These are phyloP conservation scores for Mycena vulgaris DNA, from an alignment of 768 basidiomycete genomes.

Conservation along the genomic window DNA sequence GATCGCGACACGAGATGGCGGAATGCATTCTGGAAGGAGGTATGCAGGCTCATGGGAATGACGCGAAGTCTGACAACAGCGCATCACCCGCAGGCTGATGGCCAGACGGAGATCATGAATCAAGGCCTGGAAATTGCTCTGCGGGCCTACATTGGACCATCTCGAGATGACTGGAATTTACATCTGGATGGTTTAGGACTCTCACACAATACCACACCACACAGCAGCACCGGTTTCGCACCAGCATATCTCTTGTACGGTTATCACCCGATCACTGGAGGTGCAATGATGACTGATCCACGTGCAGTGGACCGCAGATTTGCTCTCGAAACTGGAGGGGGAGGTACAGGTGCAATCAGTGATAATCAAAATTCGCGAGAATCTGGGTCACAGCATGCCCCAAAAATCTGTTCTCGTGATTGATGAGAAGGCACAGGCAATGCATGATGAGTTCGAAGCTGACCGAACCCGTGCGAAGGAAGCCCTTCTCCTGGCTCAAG, in stretches of 20 bases:
- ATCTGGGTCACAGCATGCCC: too few species aligned
- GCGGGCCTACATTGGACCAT: conserved; percentile 45
- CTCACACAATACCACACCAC: conserved; percentile 46
- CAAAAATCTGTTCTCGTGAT: background rate
- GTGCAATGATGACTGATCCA: background rate
- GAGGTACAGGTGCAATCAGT: too few species aligned
- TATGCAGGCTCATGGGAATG: conserved; percentile 45
- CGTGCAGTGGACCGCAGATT: background rate
- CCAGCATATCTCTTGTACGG: conserved; percentile 48
- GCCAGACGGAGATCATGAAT: conserved; percentile 54
- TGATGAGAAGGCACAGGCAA: conserved; percentile 23
- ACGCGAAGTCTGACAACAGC: conserved; percentile 42
- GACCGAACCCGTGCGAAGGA: conserved; percentile 15
- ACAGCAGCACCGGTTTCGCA: conserved; percentile 39
- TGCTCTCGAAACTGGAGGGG: background rate
- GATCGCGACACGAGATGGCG: conserved; percentile 47
- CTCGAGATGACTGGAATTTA: conserved; percentile 43
- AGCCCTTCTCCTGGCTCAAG: conserved; percentile 32
- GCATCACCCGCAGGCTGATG: conserved; percentile 53
- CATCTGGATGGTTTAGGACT: conserved; percentile 43
- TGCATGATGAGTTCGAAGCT: conserved; percentile 23
- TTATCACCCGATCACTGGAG: conserved; percentile 39
- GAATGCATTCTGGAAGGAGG: conserved; percentile 46
- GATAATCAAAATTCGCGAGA: too few species aligned
- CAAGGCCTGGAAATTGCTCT: conserved; percentile 49